A percentile compares a stretch with the other conserved stretches of the same genome.
phyloP scores from a whole-genome alignment of 305 asterid species.

The Lippia alba region DNA sequence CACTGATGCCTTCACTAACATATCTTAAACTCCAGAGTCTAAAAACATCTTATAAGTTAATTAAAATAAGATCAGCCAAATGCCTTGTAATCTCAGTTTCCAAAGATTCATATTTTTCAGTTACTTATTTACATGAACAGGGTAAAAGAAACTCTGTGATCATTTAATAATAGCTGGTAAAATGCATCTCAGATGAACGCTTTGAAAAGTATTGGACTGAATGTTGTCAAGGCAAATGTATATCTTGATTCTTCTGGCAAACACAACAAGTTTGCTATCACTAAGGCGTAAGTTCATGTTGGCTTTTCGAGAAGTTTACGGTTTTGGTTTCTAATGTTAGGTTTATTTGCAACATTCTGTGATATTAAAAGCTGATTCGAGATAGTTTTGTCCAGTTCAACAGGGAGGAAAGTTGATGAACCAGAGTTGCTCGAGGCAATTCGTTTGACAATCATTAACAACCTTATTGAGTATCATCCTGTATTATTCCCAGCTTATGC shows the following conservation, averaged over 20 bases:
- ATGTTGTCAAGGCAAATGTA: constrained; percentile 92
- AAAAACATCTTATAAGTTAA: too few relatives aligned
- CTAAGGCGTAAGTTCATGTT: constrained; percentile 73
- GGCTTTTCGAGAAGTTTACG: too few relatives aligned
- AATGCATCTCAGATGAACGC: constrained; percentile 84
- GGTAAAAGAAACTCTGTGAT: constrained; percentile 17
- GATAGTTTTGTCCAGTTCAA: constrained; percentile 52
- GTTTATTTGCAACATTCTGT: constrained; percentile 6
- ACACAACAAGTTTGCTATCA: constrained; percentile 90
- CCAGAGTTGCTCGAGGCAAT: constrained; percentile 99
- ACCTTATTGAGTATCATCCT: constrained; percentile 91
- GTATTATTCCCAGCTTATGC: constrained; percentile 44
- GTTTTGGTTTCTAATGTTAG: constrained; percentile 19
- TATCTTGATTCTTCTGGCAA: constrained; percentile 95
- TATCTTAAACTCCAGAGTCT: too few relatives aligned
- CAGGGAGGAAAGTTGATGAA: constrained; percentile 90
- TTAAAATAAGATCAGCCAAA: too few relatives aligned
- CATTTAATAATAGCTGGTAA: constrained; percentile 40
- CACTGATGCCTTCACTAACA: too few relatives aligned
- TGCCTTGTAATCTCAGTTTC: constrained; percentile 9
- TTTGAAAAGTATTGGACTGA: constrained; percentile 83
- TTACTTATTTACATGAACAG: constrained; percentile 13
- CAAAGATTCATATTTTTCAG: background rate
- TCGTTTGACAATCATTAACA: constrained; percentile 94
- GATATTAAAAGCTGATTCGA: background rate